Evolutionary conservation across 2,329 filamentous ascomycete species (phyloP).

Genomic region (Dactylellina cionopaga): DNA sequence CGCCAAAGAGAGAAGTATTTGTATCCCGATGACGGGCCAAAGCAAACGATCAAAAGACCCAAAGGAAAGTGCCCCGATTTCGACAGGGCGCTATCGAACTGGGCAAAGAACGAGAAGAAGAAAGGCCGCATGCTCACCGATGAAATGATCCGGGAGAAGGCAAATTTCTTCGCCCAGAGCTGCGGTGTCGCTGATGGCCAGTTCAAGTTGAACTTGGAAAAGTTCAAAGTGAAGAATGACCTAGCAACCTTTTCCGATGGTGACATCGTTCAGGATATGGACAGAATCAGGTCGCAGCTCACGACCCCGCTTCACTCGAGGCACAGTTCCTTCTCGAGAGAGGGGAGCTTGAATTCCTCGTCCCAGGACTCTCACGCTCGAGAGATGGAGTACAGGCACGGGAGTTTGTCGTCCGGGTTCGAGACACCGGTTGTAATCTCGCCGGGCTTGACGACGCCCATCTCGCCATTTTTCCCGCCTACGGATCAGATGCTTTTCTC

Average conservation of each 20-base stretch:
- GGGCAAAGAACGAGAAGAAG: slow-evolving; percentile 82
- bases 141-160: slow-evolving; percentile 84
- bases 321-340: slow-evolving; percentile 62
- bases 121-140: slow-evolving; percentile 79
- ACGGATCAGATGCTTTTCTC: slow-evolving; percentile 42
- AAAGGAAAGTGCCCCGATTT: slow-evolving; percentile 92
- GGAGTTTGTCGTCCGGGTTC: slow-evolving; percentile 44
- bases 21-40: slow-evolving; percentile 79
- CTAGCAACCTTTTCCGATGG: slow-evolving; percentile 63
- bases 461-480: slow-evolving; percentile 49
- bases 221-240: slow-evolving; percentile 91
- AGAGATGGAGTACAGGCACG: slow-evolving; percentile 47
- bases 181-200: slow-evolving; percentile 77
- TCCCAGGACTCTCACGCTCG: slow-evolving; percentile 46
- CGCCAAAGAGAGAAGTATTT: slow-evolving; percentile 95
- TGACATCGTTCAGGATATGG: slow-evolving; percentile 62
- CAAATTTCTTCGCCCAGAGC: slow-evolving; percentile 79
- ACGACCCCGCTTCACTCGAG: slow-evolving; percentile 58
- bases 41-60: slow-evolving; percentile 80
- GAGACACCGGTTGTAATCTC: slow-evolving; percentile 51
- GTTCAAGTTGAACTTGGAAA: slow-evolving; percentile 79
- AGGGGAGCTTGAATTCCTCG: slow-evolving; percentile 47
- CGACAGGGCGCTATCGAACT: slow-evolving; percentile 87
- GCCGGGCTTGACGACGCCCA: slow-evolving; percentile 46
- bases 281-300: slow-evolving; percentile 66